A percentile compares a stretch with the other conserved stretches of the same genome.
These are phyloP conservation scores for Dillenia turbinata DNA, from an alignment of 164 flowering plant species.

Conservation along the genomic window DNA sequence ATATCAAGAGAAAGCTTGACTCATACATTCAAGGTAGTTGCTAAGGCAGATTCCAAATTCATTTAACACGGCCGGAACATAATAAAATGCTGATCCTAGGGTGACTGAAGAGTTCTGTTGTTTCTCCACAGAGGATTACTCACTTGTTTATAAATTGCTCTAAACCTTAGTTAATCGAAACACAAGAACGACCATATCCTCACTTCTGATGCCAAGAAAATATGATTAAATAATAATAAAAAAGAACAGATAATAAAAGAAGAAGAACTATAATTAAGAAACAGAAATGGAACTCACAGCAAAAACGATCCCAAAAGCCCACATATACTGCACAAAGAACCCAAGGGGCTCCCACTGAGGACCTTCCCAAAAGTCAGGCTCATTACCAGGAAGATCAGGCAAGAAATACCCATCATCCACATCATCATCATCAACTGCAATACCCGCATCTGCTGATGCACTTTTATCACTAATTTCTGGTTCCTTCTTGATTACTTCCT, in stretches of 20 bases:
- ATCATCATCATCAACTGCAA: conserved; percentile 1
- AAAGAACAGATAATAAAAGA: neutral
- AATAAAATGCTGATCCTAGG: too few species aligned
- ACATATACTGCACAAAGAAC: conserved; percentile 74
- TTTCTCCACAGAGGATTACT: too few species aligned
- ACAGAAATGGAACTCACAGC: conserved; percentile 44
- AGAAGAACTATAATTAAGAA: neutral
- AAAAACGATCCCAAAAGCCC: conserved; percentile 88
- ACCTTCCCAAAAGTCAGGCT: conserved; percentile 85
- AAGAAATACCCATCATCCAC: conserved; percentile 46
- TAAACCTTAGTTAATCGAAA: too few species aligned
- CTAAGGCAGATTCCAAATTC: too few species aligned
- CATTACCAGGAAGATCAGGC: conserved; percentile 67
- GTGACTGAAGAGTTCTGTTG: too few species aligned
- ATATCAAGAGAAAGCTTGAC: too few species aligned
- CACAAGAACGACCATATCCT: too few species aligned
- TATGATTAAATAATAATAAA: neutral
- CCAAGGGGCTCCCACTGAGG: conserved; percentile 79
- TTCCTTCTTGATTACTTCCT: conserved; percentile 7
- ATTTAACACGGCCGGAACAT: too few species aligned
- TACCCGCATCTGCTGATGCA: conserved; percentile 5
- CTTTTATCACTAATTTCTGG: conserved; percentile 9
- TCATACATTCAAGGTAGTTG: too few species aligned
- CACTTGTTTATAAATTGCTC: too few species aligned
- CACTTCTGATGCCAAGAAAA: neutral